These are phyloP conservation scores for Beverwykella pulmonaria DNA, from an alignment of 495 filamentous ascomycete species.

Conservation along the genomic window DNA sequence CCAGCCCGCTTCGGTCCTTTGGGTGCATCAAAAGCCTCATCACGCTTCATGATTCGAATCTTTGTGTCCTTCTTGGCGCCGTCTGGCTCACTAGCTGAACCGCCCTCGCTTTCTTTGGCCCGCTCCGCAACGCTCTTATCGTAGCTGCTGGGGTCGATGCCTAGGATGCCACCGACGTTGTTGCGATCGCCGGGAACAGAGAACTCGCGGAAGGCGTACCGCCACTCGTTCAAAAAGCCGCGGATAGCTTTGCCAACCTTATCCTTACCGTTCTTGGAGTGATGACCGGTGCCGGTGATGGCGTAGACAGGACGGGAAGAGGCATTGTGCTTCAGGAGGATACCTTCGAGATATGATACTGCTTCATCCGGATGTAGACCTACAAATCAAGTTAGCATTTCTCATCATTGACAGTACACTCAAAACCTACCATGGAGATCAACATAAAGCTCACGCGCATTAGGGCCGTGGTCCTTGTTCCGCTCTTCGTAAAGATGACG, in stretches of 20 bases:
- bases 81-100: conserved; percentile 46
- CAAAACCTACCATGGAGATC: conserved; percentile 72
- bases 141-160: conserved; percentile 88
- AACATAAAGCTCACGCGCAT: conserved; percentile 77
- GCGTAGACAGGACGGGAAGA: conserved; percentile 75
- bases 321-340: conserved; percentile 74
- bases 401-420: neutral
- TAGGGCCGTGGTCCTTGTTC: conserved; percentile 66
- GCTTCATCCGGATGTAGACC: conserved; percentile 94
- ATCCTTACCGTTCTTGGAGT: conserved; percentile 98
- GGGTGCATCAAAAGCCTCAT: conserved; percentile 36
- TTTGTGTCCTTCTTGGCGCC: conserved; percentile 54
- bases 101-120: conserved; percentile 52
- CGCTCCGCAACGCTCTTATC: conserved; percentile 53
- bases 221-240: conserved; percentile 90
- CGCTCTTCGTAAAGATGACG: conserved; percentile 91
- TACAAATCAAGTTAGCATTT: conserved; percentile 19
- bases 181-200: conserved; percentile 88
- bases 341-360: conserved; percentile 86
- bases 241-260: conserved; percentile 96
- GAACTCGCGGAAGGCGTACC: conserved; percentile 94
- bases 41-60: conserved; percentile 42
- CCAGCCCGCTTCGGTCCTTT: conserved; percentile 33
- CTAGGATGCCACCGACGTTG: conserved; percentile 90
- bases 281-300: conserved; percentile 95